Percentiles rank a stretch among this genome's conserved stretches.
Evolutionary conservation across 2,329 filamentous ascomycete species (phyloP).

Genomic region (Thelonectria discophora): DNA sequence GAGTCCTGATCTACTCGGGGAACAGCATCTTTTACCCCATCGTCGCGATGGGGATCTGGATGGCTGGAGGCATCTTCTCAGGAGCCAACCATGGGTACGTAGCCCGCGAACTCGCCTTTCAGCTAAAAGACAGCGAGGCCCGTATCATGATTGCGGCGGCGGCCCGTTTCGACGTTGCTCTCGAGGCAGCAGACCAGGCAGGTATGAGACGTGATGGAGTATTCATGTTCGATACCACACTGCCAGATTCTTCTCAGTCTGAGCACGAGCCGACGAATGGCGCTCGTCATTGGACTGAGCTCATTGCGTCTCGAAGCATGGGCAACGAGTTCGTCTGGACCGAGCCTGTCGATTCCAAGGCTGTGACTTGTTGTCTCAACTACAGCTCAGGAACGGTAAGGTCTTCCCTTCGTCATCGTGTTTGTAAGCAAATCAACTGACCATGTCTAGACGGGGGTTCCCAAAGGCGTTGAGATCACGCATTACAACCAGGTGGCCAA

Average conservation of each 20-base stretch:
- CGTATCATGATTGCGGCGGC: constrained; percentile 72
- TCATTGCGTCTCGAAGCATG: constrained; percentile 61
- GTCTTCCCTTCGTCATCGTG: not conserved
- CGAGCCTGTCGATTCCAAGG: constrained; percentile 59
- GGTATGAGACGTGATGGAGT: constrained; percentile 64
- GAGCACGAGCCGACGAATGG: constrained; percentile 26
- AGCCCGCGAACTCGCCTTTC: constrained; percentile 76
- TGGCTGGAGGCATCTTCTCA: constrained; percentile 81
- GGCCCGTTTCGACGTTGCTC: constrained; percentile 65
- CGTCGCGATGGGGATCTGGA: constrained; percentile 76
- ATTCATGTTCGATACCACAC: constrained; percentile 71
- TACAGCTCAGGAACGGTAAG: constrained; percentile 75
- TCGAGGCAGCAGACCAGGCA: constrained; percentile 70
- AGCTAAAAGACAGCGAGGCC: constrained; percentile 76
- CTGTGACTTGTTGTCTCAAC: constrained; percentile 74
- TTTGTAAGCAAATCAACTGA: constrained; percentile 13
- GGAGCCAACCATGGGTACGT: constrained; percentile 77
- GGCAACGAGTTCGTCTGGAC: constrained; percentile 71
- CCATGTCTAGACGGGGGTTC: constrained; percentile 69
- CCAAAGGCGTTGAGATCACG: constrained; percentile 86
- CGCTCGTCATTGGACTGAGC: constrained; percentile 68
- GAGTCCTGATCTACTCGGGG: constrained; percentile 76
- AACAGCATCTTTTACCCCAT: constrained; percentile 79
- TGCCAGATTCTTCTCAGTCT: constrained; percentile 51
- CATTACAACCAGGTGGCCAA: constrained; percentile 82